Conservation (phyloP, 305 asterid species). For the Fraxinus albicans region DNA sequence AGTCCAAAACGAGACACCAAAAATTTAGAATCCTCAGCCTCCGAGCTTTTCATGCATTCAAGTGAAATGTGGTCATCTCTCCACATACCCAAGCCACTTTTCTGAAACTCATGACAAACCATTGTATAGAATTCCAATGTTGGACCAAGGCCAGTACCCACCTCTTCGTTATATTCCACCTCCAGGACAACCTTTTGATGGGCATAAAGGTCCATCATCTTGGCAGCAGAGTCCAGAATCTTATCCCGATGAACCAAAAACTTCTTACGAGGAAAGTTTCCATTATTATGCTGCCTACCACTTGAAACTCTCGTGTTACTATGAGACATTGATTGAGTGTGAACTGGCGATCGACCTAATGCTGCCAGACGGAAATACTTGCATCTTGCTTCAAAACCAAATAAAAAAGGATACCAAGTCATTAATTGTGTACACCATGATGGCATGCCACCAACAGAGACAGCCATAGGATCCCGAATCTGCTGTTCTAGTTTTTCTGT, state of each 20-base stretch:
- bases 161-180: slow-evolving; percentile 93
- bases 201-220: slow-evolving; percentile 73
- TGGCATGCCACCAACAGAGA: slow-evolving; percentile 80
- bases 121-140: slow-evolving; percentile 87
- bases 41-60: slow-evolving; percentile 23
- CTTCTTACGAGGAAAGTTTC: slow-evolving; percentile 58
- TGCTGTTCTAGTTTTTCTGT: slow-evolving; percentile 95
- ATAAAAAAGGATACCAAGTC: slow-evolving; percentile 73
- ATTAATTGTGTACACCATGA: slow-evolving; percentile 85
- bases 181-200: slow-evolving; percentile 63
- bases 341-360: slow-evolving; percentile 47
- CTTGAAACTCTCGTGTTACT: slow-evolving; percentile 37
- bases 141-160: slow-evolving; percentile 98
- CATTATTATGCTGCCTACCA: slow-evolving; percentile 51
- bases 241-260: slow-evolving; percentile 70
- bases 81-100: slow-evolving; percentile 79
- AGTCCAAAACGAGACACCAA: slow-evolving; percentile 66
- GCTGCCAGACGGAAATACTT: slow-evolving; percentile 74
- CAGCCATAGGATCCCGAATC: slow-evolving; percentile 71
- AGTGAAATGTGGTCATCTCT: slow-evolving; percentile 57
- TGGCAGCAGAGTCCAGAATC: slow-evolving; percentile 72
- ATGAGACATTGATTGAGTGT: slow-evolving; percentile 36
- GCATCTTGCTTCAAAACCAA: slow-evolving; percentile 84
- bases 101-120: slow-evolving; percentile 88
- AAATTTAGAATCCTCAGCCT: slow-evolving; percentile 41